Evolutionary conservation across 345 rosid species (phyloP).

Genomic region (Turnera subulata): DNA sequence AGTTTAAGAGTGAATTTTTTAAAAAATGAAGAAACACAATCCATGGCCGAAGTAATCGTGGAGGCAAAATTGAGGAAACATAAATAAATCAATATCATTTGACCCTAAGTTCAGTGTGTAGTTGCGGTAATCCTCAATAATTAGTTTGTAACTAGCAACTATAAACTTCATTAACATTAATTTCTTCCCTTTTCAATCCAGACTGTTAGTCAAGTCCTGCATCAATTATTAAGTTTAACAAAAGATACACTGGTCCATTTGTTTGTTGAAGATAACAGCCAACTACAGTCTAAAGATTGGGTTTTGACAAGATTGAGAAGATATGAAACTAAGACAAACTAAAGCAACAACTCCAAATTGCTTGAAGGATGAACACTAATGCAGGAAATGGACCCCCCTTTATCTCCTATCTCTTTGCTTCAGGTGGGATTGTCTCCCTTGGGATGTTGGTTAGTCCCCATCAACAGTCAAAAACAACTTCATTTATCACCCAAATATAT

Average conservation of each 20-base stretch:
- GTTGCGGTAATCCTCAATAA: too few species aligned
- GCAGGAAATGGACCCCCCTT: conserved; percentile 23
- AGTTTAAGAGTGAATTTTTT: too few species aligned
- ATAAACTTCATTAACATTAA: too few species aligned
- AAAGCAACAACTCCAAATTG: conserved; percentile 10
- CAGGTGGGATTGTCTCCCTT: conserved; percentile 41
- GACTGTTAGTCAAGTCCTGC: background rate
- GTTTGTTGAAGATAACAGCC: conserved; percentile 15
- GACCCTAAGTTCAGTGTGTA: background rate
- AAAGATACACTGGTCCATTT: background rate
- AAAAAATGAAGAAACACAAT: too few species aligned
- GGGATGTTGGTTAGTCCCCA: conserved; percentile 39
- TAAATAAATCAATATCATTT: too few species aligned
- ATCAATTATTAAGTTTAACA: conserved; percentile 2
- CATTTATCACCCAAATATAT: conserved; percentile 4
- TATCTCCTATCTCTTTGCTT: conserved; percentile 7
- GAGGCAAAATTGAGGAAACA: too few species aligned
- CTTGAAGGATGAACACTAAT: conserved; percentile 1
- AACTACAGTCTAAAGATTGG: conserved; percentile 30
- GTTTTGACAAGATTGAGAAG: conserved; percentile 26
- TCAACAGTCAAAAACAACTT: background rate
- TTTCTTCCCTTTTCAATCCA: background rate
- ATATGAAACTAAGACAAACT: conserved; percentile 8
- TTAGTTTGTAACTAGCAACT: too few species aligned
- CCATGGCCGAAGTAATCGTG: too few species aligned